Conservation (phyloP, 2,329 filamentous ascomycete genomes). For the Fusarium sp. region DNA sequence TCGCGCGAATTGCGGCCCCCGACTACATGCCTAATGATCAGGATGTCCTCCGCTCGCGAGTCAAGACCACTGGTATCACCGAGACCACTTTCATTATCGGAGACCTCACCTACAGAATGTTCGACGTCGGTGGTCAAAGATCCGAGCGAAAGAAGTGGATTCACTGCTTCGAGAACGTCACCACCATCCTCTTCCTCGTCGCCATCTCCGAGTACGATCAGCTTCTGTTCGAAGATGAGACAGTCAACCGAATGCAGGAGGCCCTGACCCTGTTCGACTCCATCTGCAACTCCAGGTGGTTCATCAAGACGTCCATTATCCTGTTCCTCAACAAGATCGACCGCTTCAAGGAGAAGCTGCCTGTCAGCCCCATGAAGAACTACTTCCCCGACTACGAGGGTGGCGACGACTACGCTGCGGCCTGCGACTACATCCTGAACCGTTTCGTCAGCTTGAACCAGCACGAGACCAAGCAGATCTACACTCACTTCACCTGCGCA, state of each 20-base stretch:
- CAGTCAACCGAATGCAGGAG: slow-evolving; percentile 94
- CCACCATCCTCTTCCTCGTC: slow-evolving; percentile 94
- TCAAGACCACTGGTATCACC: slow-evolving; percentile 97
- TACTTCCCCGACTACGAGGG: slow-evolving; percentile 94
- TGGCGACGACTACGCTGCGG: slow-evolving; percentile 92
- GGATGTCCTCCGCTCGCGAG: slow-evolving; percentile 93
- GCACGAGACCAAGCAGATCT: slow-evolving; percentile 99
- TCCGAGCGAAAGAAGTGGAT: slow-evolving; percentile 99
- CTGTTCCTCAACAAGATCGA: slow-evolving; percentile 93
- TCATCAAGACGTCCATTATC: slow-evolving; percentile 90
- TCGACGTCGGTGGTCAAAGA: slow-evolving; percentile 94
- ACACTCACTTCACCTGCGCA: slow-evolving; percentile 99
- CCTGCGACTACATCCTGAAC: slow-evolving; percentile 99
- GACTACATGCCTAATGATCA: slow-evolving; percentile 97
- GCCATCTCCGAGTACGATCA: slow-evolving; percentile 98
- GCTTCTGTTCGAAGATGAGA: slow-evolving; percentile 95
- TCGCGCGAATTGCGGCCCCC: slow-evolving; percentile 87
- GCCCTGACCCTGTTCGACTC: slow-evolving; percentile 88
- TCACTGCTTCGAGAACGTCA: slow-evolving; percentile 98
- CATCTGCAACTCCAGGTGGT: slow-evolving; percentile 90
- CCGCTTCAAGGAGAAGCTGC: slow-evolving; percentile 87
- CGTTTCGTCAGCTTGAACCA: slow-evolving; percentile 98
- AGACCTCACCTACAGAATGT: slow-evolving; percentile 95
- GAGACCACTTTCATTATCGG: slow-evolving; percentile 97
- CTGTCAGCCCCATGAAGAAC: slow-evolving; percentile 84